Evolutionary conservation across 78 protist species (phyloP).

Genomic region (Paulinella micropora): DNA sequence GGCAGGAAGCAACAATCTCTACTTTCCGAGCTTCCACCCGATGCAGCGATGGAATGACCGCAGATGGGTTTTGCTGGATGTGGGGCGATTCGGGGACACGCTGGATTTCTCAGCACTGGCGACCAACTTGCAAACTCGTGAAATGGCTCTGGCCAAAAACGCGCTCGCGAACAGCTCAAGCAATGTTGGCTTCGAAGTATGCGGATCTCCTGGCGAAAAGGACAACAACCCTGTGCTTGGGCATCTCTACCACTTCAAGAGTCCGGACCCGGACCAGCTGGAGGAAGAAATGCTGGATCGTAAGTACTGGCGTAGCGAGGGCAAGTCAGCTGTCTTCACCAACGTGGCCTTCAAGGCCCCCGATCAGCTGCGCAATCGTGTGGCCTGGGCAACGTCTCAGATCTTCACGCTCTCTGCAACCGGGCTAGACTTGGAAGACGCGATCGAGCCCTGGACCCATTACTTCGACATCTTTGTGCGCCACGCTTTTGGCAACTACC

Average conservation of each 20-base stretch:
- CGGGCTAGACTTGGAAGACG: background rate
- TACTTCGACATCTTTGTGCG: conserved; percentile 17
- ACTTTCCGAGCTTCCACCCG: background rate
- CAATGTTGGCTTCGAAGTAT: background rate
- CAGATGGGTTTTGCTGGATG: background rate
- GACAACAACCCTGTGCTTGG: background rate
- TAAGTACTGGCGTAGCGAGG: background rate
- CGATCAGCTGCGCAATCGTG: conserved; percentile 20
- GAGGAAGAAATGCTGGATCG: no score
- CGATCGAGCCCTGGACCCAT: background rate
- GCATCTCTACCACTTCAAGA: background rate
- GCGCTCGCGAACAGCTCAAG: background rate
- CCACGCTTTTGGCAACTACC: conserved; percentile 6
- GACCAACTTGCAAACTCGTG: background rate
- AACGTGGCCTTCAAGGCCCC: background rate
- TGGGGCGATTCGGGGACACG: conserved; percentile 1
- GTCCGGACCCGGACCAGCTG: no score
- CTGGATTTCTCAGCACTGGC: background rate
- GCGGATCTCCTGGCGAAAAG: conserved; percentile 1
- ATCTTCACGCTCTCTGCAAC: background rate
- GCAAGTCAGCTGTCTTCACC: background rate
- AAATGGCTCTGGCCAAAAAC: background rate
- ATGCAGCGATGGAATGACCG: background rate
- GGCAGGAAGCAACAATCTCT: background rate
- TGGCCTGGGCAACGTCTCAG: conserved; percentile 11